These are phyloP conservation scores for Dioscorea alata DNA, from an alignment of 106 monocot genomes.

Conservation along the genomic window DNA sequence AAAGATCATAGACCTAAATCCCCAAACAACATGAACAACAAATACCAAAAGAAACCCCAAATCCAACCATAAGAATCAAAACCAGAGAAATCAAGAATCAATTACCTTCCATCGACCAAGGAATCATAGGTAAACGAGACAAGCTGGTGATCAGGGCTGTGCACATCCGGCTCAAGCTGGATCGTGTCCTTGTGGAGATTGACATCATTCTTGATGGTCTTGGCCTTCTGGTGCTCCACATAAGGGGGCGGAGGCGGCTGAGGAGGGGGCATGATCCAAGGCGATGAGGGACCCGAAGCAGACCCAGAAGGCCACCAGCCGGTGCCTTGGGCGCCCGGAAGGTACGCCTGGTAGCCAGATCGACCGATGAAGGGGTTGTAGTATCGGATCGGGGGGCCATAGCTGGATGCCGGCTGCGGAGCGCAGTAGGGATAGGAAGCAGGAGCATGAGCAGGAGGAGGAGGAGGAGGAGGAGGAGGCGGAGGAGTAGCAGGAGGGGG, in stretches of 20 bases:
- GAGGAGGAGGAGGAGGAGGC: slow-evolving; percentile 3
- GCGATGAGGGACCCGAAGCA: neutral
- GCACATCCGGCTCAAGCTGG: slow-evolving; percentile 41
- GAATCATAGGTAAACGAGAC: slow-evolving; percentile 84
- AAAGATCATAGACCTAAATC: neutral
- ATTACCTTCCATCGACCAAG: slow-evolving; percentile 69
- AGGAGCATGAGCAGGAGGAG: neutral
- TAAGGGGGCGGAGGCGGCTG: slow-evolving; percentile 33
- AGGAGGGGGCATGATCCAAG: neutral
- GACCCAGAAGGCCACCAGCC: slow-evolving; percentile 2
- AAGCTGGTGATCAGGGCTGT: slow-evolving; percentile 42
- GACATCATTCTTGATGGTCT: slow-evolving; percentile 73
- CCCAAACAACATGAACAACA: neutral
- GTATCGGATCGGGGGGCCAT: neutral
- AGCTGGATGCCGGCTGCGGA: neutral
- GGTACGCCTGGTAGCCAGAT: neutral
- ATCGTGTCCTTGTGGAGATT: slow-evolving; percentile 87
- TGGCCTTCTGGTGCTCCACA: slow-evolving; percentile 73
- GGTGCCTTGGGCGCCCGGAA: neutral
- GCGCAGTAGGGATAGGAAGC: neutral
- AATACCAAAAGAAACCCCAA: neutral
- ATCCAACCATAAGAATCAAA: neutral
- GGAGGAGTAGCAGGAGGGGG: slow-evolving; percentile 4
- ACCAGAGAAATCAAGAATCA: neutral
- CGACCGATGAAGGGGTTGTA: neutral